Evolutionary conservation across 2,329 filamentous ascomycete genomes (phyloP), one percentile per base, ranked within the genome.

Genomic region (Emergomyces orientalis): DNA sequence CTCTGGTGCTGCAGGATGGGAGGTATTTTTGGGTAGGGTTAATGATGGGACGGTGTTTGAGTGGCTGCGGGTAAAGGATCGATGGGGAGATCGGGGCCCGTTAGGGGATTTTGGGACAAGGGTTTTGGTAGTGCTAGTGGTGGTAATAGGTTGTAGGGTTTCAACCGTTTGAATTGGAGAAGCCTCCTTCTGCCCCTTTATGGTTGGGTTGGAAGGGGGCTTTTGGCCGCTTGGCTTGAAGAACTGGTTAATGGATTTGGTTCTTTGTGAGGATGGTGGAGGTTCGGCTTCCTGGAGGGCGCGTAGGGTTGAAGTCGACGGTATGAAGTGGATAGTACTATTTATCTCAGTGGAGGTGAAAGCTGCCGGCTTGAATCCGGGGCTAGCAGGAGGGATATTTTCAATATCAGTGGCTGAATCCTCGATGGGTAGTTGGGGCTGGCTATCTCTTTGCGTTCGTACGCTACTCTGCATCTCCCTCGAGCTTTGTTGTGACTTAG

Each of bases 201-300:
- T 39, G n/a, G 25, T 25, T 14, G 54, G 14, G 27, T 22, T 34
- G 9, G 56, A 47, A 2, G 57, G 58, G 11, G 60, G 30, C 57
- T 62, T 55, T 45, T 61, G 49, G 22, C 34, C 47, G 34, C 52
- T 62, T 25, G 57, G 55, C 47, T 63, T 61, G 64, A 65, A 64
- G 51, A 65, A 64, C n/a, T 61, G 51, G 19, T 60, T 56, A 30
- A 64, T 62, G 22, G 34, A 37, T 30, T 63, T 64, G 8, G 54
- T 41, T 5, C 19, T 56, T 47, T 61, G 56, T 55, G 64, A 45
- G 6, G 62, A 59, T 30, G 63, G 41, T 14, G 62, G 62, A 9
- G 60, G 60, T 14, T 37, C 27, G 19, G 63, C 59, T 52, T 65
- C 63, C 60, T 63, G 54, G 5, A 63, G 55, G 22, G 61, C 62